Evolutionary conservation across 1,284 basidiomycete species (phyloP), one percentile per base, ranked within the genome.

Genomic region (Apiotrichum akiyoshidainum): DNA sequence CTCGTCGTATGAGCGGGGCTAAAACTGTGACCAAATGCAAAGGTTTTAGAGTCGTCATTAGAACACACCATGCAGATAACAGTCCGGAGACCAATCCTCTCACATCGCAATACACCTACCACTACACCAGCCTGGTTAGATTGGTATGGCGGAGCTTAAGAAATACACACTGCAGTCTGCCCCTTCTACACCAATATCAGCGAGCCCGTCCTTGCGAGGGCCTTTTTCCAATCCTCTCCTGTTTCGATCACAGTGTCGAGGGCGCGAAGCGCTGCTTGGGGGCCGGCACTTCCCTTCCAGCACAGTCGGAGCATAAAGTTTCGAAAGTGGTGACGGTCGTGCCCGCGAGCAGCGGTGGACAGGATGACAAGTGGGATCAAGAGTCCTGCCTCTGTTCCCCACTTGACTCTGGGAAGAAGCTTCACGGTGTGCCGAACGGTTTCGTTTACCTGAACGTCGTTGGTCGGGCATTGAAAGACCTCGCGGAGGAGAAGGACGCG

Each of bases 211-310:
- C 46, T 35, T 9, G 40, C 21, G 16, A 61, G 19, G 12, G 59
- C 59, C 19, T 54, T 37, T 16, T 44, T 41, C 59, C 59, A 61
- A 40, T 52, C 52, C n/a, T 31, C 33, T 31, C n/a, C 41, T 19
- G 26, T 31, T 31, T 51, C 35, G 6, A 46, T 46, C n/a, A 59
- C 49, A 34, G 46, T 47, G 44, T 62, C 51, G 33, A 62, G 60
- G 7, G 51, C 54, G 16, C 37, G 31, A 12, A 56, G 46, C 8
- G 57, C 60, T 0, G 60, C 60, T 2, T 48, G 57, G 11, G 60
- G 60, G 0, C 60, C 60, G 1, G 54, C 51, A 33, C 60, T 62
- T n/a, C 60, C 60, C 54, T 62, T 62, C 60, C 60, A 62, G 40
- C 60, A 62, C n/a, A 62, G 51, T 2, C 60, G 54, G 22, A 45